Conservation (phyloP, 345 rosid species). For the Citrus maxima region DNA sequence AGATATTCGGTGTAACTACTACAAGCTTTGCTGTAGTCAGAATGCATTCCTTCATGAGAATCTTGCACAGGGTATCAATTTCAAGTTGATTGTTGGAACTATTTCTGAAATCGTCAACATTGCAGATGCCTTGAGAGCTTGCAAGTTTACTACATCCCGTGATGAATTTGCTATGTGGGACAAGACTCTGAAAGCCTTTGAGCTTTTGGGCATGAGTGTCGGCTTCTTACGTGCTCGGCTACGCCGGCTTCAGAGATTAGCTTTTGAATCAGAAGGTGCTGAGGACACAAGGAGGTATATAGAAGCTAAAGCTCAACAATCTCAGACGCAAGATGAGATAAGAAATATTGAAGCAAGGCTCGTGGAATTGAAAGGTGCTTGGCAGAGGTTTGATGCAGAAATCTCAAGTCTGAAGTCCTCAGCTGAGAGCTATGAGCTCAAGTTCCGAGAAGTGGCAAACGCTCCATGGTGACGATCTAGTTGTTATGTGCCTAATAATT, state of each 20-base stretch:
- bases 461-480: slow-evolving; percentile 51
- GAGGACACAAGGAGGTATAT: slow-evolving; percentile 45
- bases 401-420: slow-evolving; percentile 35
- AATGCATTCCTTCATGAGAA: slow-evolving; percentile 55
- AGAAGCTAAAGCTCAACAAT: slow-evolving; percentile 44
- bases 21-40: slow-evolving; percentile 57
- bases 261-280: slow-evolving; percentile 50
- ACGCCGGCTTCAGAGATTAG: slow-evolving; percentile 38
- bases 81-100: slow-evolving; percentile 45
- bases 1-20: slow-evolving; percentile 46
- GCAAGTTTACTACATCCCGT: slow-evolving; percentile 41
- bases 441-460: slow-evolving; percentile 44
- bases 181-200: slow-evolving; percentile 55
- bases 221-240: slow-evolving; percentile 56
- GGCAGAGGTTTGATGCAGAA: slow-evolving; percentile 34
- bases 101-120: slow-evolving; percentile 58
- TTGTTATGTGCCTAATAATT: not conserved
- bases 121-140: slow-evolving; percentile 54
- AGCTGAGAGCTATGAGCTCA: slow-evolving; percentile 46
- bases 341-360: slow-evolving; percentile 48
- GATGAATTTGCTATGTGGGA: slow-evolving; percentile 56
- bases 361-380: slow-evolving; percentile 41
- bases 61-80: slow-evolving; percentile 47
- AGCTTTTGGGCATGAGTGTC: slow-evolving; percentile 61
- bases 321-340: slow-evolving; percentile 37